Conservation (phyloP, 75 land plant species). For the Picea glauca region DNA sequence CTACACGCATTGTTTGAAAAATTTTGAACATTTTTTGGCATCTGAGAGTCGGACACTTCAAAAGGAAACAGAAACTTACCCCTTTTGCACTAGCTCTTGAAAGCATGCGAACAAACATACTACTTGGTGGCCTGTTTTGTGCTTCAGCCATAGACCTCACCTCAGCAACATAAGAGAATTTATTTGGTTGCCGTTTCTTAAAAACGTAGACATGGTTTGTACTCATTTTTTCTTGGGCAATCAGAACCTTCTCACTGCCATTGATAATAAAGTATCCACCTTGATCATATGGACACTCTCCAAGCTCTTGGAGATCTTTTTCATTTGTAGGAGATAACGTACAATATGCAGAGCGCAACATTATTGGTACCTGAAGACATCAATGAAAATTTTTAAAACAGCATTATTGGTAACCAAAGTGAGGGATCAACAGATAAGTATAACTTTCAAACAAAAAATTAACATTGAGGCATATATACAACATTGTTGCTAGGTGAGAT, state of each 20-base stretch:
- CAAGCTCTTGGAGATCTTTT: conserved; percentile 95
- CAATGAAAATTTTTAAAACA: too few relatives aligned
- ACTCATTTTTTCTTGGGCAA: conserved; percentile 99
- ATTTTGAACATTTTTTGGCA: too few relatives aligned
- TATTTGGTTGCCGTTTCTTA: conserved; percentile 97
- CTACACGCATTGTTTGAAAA: too few relatives aligned
- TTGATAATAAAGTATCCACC: conserved; percentile 99
- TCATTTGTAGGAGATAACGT: conserved; percentile 87
- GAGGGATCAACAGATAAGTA: background rate
- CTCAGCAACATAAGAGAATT: conserved; percentile 94
- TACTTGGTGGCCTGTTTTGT: conserved; percentile 96
- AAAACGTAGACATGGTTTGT: conserved; percentile 99
- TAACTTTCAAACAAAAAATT: background rate
- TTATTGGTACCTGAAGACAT: conserved; percentile 77
- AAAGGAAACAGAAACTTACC: conserved; percentile 35
- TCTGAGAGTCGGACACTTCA: background rate
- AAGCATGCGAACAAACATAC: conserved; percentile 99
- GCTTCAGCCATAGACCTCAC: conserved; percentile 99
- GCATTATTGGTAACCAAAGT: too few relatives aligned
- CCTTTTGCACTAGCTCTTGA: conserved; percentile 92
- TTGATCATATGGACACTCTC: conserved; percentile 99
- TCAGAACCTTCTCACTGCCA: conserved; percentile 99
- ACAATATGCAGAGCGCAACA: conserved; percentile 96
- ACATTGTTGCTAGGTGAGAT: background rate
- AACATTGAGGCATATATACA: background rate